These are phyloP conservation scores for Cordyceps tenuipes DNA, from an alignment of 2,329 filamentous ascomycete species.

Conservation along the genomic window DNA sequence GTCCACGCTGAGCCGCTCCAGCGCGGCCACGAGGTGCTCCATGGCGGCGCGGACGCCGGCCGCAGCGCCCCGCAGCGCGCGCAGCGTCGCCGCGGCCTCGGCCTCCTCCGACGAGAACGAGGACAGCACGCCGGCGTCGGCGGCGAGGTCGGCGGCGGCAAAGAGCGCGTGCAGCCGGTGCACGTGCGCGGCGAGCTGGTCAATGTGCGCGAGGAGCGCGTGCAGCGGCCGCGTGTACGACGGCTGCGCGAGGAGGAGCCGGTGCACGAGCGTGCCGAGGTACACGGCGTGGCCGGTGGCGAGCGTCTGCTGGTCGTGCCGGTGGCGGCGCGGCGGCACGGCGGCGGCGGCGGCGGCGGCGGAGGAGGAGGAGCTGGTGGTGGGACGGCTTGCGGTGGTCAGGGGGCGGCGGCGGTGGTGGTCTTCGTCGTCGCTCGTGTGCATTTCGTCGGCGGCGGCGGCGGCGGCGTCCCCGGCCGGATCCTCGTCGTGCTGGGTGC, in stretches of 20 bases:
- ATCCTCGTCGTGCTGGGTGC: not conserved
- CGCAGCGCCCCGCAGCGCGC: constrained; percentile 56
- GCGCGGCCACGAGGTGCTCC: constrained; percentile 53
- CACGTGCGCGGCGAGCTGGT: constrained; percentile 71
- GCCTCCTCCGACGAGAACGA: constrained; percentile 60
- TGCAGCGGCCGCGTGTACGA: constrained; percentile 59
- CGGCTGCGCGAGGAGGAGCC: constrained; percentile 56
- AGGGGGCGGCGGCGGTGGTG: not conserved
- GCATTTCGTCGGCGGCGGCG: not conserved
- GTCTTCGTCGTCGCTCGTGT: not conserved
- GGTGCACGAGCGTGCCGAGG: constrained; percentile 57
- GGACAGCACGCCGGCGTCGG: constrained; percentile 73
- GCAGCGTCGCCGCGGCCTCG: constrained; percentile 62
- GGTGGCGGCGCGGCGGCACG: not conserved
- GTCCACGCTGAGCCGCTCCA: constrained; percentile 39
- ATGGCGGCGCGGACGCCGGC: constrained; percentile 58
- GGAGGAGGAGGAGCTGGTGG: constrained; percentile 15
- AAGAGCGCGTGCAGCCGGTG: constrained; percentile 69
- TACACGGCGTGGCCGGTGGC: constrained; percentile 72
- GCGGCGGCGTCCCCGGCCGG: too few relatives aligned
- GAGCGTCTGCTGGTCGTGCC: constrained; percentile 76
- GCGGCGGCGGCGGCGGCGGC: not conserved
- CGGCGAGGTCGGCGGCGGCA: constrained; percentile 69
- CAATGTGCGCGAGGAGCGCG: constrained; percentile 62
- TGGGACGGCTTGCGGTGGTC: constrained; percentile 11